A percentile compares a stretch with the other conserved stretches of the same genome.
phyloP scores from a whole-genome alignment of 2,329 filamentous ascomycete genomes.

The Diaporthe helianthi region DNA sequence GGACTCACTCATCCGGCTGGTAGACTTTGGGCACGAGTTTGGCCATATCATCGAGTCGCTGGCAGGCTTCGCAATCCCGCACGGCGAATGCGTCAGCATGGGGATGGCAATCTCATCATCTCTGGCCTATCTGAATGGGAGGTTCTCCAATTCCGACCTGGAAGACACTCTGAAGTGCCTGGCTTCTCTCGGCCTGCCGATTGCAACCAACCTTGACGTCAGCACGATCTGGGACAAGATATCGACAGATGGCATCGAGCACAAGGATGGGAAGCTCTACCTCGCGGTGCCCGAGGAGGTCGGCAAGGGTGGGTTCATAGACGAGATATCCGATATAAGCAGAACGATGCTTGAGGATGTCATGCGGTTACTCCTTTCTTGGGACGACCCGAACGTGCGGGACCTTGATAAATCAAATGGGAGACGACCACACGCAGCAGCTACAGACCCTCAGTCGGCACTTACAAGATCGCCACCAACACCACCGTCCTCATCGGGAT shows the following conservation, averaged over 20 bases:
- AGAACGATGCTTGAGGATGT: background rate
- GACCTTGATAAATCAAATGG: background rate
- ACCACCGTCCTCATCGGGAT: background rate
- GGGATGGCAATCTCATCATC: background rate
- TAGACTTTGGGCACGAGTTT: background rate
- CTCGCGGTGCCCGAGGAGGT: background rate
- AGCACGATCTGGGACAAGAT: background rate
- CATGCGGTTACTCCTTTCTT: background rate
- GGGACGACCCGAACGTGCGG: background rate
- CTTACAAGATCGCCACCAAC: too few relatives aligned
- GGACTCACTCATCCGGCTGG: background rate
- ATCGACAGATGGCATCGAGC: background rate
- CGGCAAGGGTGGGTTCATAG: background rate
- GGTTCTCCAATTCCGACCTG: background rate
- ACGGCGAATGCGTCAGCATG: background rate
- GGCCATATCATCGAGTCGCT: background rate
- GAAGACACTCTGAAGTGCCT: background rate
- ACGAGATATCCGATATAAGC: background rate
- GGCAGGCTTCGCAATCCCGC: background rate
- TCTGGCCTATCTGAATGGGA: background rate
- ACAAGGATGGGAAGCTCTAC: background rate
- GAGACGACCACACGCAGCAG: background rate
- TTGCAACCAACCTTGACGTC: background rate
- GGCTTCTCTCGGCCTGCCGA: background rate
- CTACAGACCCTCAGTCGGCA: too few relatives aligned